These are phyloP conservation scores for Arthrobotrys sinensis DNA, from an alignment of 2,329 filamentous ascomycete genomes.

Conservation along the genomic window DNA sequence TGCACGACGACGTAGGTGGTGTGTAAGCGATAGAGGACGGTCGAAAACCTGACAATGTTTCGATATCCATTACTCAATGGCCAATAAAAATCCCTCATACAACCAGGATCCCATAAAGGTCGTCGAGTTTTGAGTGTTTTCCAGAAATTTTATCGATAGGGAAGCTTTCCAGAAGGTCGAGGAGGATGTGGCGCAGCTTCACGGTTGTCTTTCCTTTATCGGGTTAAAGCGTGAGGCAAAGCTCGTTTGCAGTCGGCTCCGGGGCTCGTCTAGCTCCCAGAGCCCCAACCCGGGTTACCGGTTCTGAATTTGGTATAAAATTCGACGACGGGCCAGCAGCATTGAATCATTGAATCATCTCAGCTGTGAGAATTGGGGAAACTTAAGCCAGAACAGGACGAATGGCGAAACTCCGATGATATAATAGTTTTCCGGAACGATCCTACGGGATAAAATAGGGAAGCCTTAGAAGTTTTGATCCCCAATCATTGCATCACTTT, in stretches of 20 bases:
- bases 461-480: constrained; percentile 11
- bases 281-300: constrained; percentile 33
- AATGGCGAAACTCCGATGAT: constrained; percentile 40
- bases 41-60: constrained; percentile 1
- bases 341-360: constrained; percentile 43
- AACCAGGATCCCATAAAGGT: constrained; percentile 31
- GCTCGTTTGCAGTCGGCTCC: constrained; percentile 42
- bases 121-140: constrained; percentile 22
- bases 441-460: constrained; percentile 8
- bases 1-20: constrained; percentile 58
- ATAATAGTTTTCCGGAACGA: constrained; percentile 41
- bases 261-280: constrained; percentile 40
- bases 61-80: constrained; percentile 40
- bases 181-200: constrained; percentile 47
- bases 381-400: constrained; percentile 16
- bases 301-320: constrained; percentile 24
- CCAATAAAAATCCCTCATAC: constrained; percentile 61
- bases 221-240: constrained; percentile 53
- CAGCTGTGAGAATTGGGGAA: constrained; percentile 41
- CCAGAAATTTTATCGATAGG: constrained; percentile 57
- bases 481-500: constrained; percentile 10
- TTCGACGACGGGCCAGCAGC: constrained; percentile 28
- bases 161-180: constrained; percentile 59
- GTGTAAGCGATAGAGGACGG: constrained; percentile 27
- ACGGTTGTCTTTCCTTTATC: constrained; percentile 41